Evolutionary conservation across 148 eudicot genomes (phyloP).

Genomic region (Heliosperma pusillum): DNA sequence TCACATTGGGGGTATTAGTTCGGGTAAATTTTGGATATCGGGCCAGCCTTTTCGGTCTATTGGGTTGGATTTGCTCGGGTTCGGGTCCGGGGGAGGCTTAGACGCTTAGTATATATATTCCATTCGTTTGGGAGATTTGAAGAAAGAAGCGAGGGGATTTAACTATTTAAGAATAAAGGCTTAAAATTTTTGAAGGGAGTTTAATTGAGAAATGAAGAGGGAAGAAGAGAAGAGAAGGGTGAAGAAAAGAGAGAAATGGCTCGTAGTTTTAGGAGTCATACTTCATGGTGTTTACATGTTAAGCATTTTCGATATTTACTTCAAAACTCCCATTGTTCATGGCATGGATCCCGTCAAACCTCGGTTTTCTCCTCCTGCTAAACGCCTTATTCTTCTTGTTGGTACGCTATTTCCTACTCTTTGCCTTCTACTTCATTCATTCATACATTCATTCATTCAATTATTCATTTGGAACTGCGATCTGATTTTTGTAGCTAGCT

Average conservation of each 20-base stretch:
- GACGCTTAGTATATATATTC: too few species aligned
- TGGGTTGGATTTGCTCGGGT: too few species aligned
- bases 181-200: too few species aligned
- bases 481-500: too few species aligned
- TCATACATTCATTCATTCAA: too few species aligned
- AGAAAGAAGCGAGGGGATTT: constrained; percentile 45
- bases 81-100: too few species aligned
- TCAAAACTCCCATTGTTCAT: constrained; percentile 93
- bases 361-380: constrained; percentile 72
- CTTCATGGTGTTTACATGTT: constrained; percentile 93
- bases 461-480: too few species aligned
- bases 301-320: constrained; percentile 94
- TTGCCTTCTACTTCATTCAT: background rate
- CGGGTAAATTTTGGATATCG: too few species aligned
- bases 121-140: too few species aligned
- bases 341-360: constrained; percentile 97
- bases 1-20: too few species aligned
- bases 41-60: too few species aligned
- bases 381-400: constrained; percentile 80
- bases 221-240: constrained; percentile 35
- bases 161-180: too few species aligned
- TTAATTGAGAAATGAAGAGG: constrained; percentile 11
- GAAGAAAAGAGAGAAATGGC: constrained; percentile 72
- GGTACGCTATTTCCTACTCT: constrained; percentile 33
- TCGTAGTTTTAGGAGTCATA: constrained; percentile 68